Evolutionary conservation across 805 yeast species (phyloP).

Genomic region (Hyphopichia homilentoma): DNA sequence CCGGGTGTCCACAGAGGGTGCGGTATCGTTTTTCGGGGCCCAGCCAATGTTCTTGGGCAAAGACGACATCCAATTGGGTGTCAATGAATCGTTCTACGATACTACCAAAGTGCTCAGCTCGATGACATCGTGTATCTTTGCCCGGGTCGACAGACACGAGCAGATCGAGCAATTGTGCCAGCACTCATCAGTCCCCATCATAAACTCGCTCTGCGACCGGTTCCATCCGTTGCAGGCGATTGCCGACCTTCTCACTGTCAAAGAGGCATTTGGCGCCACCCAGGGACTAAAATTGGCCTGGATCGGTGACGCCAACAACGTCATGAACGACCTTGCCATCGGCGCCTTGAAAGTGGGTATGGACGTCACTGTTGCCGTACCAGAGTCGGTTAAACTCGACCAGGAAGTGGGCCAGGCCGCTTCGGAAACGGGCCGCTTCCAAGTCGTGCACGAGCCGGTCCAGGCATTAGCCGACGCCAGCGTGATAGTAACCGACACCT

Average conservation of each 20-base stretch:
- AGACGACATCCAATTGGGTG: conserved; percentile 95
- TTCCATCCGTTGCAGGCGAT: conserved; percentile 96
- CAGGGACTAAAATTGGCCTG: conserved; percentile 77
- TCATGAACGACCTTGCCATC: conserved; percentile 86
- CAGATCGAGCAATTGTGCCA: conserved; percentile 77
- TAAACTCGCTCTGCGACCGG: conserved; percentile 88
- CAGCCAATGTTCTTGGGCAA: conserved; percentile 96
- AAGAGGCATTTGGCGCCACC: conserved; percentile 63
- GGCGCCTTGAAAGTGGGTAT: conserved; percentile 86
- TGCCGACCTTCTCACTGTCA: conserved; percentile 82
- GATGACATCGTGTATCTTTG: conserved; percentile 95
- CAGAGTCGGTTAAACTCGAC: conserved; percentile 66
- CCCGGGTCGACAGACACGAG: conserved; percentile 84
- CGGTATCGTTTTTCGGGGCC: conserved; percentile 88
- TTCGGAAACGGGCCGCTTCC: conserved; percentile 47
- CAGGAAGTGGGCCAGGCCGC: conserved; percentile 53
- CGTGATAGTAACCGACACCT: conserved; percentile 90
- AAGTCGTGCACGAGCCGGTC: conserved; percentile 67
- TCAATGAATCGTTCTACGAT: conserved; percentile 86
- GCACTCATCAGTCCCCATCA: conserved; percentile 84
- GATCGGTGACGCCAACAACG: conserved; percentile 97
- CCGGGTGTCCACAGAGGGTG: conserved; percentile 91
- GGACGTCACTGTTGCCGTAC: conserved; percentile 79
- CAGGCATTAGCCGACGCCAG: conserved; percentile 72
- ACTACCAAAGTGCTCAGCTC: conserved; percentile 87